Percentiles rank a stretch among this genome's conserved stretches.
These are phyloP conservation scores for Rhytidiadelphus loreus DNA, from an alignment of 225 moss, liverwort and hornwort species.

Conservation along the genomic window DNA sequence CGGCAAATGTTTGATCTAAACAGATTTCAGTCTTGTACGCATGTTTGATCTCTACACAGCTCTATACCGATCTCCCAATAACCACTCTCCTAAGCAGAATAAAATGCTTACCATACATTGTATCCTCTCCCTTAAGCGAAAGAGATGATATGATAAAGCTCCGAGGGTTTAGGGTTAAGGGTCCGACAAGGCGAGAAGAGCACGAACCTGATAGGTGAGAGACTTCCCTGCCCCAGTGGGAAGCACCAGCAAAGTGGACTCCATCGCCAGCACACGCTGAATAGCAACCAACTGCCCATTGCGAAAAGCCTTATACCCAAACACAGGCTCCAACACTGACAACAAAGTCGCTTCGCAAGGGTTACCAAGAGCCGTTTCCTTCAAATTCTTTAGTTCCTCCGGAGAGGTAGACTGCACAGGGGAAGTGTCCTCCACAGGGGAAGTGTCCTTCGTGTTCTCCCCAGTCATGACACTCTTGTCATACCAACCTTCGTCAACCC, in stretches of 20 bases:
- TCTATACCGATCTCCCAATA: not conserved
- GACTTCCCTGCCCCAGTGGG: slow-evolving; percentile 93
- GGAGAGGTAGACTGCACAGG: not conserved
- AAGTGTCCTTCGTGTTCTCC: not conserved
- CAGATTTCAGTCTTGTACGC: not conserved
- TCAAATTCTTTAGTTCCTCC: slow-evolving; percentile 14
- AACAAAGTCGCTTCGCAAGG: slow-evolving; percentile 47
- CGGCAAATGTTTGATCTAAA: not conserved
- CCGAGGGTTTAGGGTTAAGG: not conserved
- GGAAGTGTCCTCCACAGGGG: not conserved
- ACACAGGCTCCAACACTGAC: slow-evolving; percentile 40
- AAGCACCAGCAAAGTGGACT: slow-evolving; percentile 79
- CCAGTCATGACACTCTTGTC: slow-evolving; percentile 5
- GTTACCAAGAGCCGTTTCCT: slow-evolving; percentile 19
- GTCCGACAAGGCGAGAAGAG: not conserved
- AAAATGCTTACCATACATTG: not conserved
- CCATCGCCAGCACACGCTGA: slow-evolving; percentile 49
- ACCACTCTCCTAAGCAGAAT: not conserved
- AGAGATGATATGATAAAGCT: not conserved
- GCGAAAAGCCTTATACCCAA: slow-evolving; percentile 55
- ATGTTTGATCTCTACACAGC: not conserved
- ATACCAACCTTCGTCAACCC: slow-evolving; percentile 64
- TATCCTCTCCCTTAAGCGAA: not conserved
- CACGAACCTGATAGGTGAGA: slow-evolving; percentile 80
- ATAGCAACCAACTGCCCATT: slow-evolving; percentile 64